A percentile compares a stretch with the other conserved stretches of the same genome.
phyloP scores from a whole-genome alignment of 805 yeast genomes.

The Barnettozyma populi region DNA sequence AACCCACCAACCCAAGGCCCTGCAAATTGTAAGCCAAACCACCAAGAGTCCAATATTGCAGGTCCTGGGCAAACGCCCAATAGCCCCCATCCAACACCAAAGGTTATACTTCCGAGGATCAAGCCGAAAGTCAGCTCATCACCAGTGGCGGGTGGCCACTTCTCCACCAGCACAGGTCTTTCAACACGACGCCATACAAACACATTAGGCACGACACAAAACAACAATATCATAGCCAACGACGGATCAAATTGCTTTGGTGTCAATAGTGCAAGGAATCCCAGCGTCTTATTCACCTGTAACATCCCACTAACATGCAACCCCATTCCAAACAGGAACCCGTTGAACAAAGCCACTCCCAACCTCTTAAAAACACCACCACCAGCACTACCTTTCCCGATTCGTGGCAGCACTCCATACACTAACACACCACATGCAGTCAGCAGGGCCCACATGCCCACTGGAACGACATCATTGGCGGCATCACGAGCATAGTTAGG shows the following conservation, averaged over 20 bases:
- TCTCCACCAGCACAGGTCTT: constrained; percentile 18
- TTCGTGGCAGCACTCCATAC: constrained; percentile 4
- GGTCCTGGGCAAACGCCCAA: constrained; percentile 53
- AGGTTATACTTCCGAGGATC: constrained; percentile 37
- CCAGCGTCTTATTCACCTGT: constrained; percentile 37
- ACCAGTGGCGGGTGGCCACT: constrained; percentile 24
- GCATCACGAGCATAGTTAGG: constrained; percentile 1
- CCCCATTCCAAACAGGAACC: constrained; percentile 41
- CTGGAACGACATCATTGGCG: not conserved
- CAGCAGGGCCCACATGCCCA: not conserved
- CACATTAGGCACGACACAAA: constrained; percentile 41
- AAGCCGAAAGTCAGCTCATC: constrained; percentile 27
- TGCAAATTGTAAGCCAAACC: constrained; percentile 6
- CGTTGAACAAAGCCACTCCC: constrained; percentile 23
- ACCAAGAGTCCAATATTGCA: constrained; percentile 29
- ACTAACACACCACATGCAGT: not conserved
- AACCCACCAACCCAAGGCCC: constrained; percentile 1
- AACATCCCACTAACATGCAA: constrained; percentile 43
- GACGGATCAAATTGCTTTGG: constrained; percentile 43
- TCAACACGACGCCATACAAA: constrained; percentile 29
- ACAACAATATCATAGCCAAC: constrained; percentile 36
- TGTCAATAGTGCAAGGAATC: constrained; percentile 37
- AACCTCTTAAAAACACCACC: not conserved
- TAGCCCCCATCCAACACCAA: constrained; percentile 51
- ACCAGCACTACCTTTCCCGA: not conserved